Conservation (phyloP, 1,284 basidiomycete species). For the Trichosporon faecale region DNA sequence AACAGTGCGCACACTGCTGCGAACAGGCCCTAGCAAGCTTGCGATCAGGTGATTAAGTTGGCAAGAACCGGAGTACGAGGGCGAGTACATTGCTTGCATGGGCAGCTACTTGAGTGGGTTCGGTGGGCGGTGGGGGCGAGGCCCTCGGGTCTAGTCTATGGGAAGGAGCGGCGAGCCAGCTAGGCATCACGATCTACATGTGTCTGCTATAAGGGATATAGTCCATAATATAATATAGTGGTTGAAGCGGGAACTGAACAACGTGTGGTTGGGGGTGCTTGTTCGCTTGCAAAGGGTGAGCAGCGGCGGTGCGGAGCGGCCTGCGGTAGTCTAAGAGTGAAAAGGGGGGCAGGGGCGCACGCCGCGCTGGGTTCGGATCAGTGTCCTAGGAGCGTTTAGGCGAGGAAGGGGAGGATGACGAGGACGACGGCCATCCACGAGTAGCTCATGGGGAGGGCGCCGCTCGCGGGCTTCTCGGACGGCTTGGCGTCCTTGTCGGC, state of each 20-base stretch:
- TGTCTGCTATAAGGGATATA: conserved; percentile 3
- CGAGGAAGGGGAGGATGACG: conserved; percentile 4
- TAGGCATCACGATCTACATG: conserved; percentile 5
- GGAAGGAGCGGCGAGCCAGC: not conserved
- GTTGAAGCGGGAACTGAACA: not conserved
- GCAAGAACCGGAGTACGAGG: not conserved
- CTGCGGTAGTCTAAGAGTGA: not conserved
- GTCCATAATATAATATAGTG: conserved; percentile 3
- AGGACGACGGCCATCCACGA: conserved; percentile 8
- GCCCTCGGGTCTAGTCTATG: not conserved
- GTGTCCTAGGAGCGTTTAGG: not conserved
- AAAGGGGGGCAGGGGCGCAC: not conserved
- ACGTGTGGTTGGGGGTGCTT: not conserved
- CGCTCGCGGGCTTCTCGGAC: not conserved
- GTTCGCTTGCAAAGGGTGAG: not conserved
- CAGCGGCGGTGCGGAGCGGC: not conserved
- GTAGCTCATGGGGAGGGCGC: not conserved
- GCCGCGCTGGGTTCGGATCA: not conserved
- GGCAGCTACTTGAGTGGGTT: not conserved
- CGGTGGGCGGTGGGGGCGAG: not conserved
- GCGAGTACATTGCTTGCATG: not conserved
- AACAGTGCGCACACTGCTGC: not conserved
- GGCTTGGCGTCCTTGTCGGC: not conserved
- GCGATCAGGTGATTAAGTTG: not conserved
- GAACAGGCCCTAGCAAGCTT: not conserved